phyloP scores from a whole-genome alignment of 257 asterid genomes.

The Solanum megistacrolobum region DNA sequence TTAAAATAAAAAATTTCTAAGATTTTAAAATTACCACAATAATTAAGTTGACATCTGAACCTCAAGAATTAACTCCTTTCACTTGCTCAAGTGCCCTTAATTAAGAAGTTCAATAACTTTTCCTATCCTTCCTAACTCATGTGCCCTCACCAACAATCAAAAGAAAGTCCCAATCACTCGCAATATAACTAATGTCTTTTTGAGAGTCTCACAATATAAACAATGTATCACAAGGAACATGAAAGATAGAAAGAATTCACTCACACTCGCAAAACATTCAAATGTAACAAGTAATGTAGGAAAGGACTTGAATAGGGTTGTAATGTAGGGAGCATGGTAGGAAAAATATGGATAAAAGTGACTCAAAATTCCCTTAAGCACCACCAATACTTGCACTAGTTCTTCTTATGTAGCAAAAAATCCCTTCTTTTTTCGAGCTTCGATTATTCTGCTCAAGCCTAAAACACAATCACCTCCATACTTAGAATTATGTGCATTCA shows the following conservation, averaged over 20 bases:
- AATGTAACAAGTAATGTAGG: not conserved
- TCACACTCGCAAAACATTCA: not conserved
- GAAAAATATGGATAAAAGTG: not conserved
- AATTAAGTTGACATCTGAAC: not conserved
- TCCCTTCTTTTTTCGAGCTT: not conserved
- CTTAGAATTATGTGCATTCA: not conserved
- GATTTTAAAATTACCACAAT: not conserved
- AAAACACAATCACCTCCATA: not conserved
- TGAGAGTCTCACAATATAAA: not conserved
- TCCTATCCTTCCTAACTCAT: not conserved
- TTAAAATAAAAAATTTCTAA: not conserved
- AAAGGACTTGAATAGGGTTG: not conserved
- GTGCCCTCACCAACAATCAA: not conserved
- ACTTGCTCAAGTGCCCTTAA: not conserved
- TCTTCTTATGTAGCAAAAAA: not conserved
- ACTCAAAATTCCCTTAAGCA: not conserved
- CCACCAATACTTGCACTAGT: not conserved
- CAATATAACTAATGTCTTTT: not conserved
- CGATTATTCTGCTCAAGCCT: not conserved
- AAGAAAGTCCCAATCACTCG: not conserved
- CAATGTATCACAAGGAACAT: not conserved
- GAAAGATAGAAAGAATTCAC: not conserved
- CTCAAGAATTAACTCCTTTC: not conserved
- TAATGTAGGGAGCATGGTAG: not conserved
- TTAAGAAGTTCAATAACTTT: not conserved